Conservation (phyloP, 2,329 filamentous ascomycete genomes). For the Scleromitrula shiraiana region DNA sequence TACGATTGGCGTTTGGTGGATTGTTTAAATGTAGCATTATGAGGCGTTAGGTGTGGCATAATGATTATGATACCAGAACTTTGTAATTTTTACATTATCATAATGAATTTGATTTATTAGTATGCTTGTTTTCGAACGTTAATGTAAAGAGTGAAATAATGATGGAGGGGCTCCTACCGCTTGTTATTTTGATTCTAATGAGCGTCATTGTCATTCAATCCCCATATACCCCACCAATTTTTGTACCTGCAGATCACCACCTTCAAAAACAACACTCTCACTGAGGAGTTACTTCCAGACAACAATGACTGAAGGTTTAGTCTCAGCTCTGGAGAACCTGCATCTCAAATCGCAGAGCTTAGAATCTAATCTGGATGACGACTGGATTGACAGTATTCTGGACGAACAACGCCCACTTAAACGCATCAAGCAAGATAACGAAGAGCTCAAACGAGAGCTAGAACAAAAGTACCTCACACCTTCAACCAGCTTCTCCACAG, state of each 20-base stretch:
- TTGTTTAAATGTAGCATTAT: not conserved
- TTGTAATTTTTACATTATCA: not conserved
- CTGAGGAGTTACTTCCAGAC: not conserved
- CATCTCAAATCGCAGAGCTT: constrained; percentile 32
- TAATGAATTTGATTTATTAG: not conserved
- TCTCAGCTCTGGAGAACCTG: constrained; percentile 43
- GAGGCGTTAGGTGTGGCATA: constrained; percentile 4
- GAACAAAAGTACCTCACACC: constrained; percentile 74
- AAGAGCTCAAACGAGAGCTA: constrained; percentile 61
- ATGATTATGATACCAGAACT: constrained; percentile 1
- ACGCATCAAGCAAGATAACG: constrained; percentile 42
- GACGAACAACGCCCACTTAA: constrained; percentile 44
- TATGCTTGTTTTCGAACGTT: not conserved
- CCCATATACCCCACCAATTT: not conserved
- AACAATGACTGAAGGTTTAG: constrained; percentile 31
- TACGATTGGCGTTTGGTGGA: not conserved
- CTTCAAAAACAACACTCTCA: not conserved
- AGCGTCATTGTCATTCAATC: not conserved
- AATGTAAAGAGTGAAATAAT: not conserved
- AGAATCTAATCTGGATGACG: constrained; percentile 24
- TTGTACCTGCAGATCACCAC: not conserved
- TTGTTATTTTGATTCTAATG: too few relatives aligned
- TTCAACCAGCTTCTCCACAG: constrained; percentile 66
- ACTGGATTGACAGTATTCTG: constrained; percentile 52
- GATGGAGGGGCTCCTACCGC: not conserved